Evolutionary conservation across 2,329 filamentous ascomycete genomes (phyloP).

Genomic region (Aspergillus fumigatus): DNA sequence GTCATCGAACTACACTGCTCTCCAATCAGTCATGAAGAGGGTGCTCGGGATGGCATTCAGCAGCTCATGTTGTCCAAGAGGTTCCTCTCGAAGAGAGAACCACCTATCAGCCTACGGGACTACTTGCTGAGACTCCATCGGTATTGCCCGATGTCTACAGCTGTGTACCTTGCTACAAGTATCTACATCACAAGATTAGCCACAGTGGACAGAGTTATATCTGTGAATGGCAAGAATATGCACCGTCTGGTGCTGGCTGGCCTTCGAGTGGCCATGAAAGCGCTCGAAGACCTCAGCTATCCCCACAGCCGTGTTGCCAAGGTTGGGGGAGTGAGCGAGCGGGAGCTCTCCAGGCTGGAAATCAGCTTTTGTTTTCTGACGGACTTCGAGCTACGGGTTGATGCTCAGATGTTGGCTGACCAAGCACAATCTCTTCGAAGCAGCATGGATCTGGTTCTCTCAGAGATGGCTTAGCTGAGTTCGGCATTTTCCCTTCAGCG

Average conservation of each 20-base stretch:
- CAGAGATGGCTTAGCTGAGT: not conserved
- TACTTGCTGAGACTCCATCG: constrained; percentile 83
- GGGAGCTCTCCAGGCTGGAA: constrained; percentile 78
- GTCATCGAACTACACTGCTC: constrained; percentile 34
- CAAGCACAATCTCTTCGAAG: constrained; percentile 43
- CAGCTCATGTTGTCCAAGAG: constrained; percentile 83
- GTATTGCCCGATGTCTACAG: constrained; percentile 90
- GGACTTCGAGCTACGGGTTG: constrained; percentile 74
- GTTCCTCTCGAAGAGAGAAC: constrained; percentile 86
- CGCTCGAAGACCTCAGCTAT: constrained; percentile 87
- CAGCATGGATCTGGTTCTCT: constrained; percentile 1
- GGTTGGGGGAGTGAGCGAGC: constrained; percentile 80
- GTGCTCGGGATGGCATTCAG: constrained; percentile 70
- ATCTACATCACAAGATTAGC: constrained; percentile 82
- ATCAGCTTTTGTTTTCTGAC: constrained; percentile 83
- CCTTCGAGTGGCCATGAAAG: constrained; percentile 85
- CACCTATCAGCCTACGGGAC: constrained; percentile 74
- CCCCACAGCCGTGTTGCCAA: constrained; percentile 77
- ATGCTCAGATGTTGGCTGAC: constrained; percentile 50
- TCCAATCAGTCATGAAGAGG: constrained; percentile 36
- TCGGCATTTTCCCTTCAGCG: not conserved
- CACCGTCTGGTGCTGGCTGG: constrained; percentile 82
- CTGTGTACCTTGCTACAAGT: constrained; percentile 85
- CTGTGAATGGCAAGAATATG: constrained; percentile 76
- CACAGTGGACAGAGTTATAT: constrained; percentile 70